Evolutionary conservation across 805 yeast species (phyloP).

Genomic region (Pichia heedii): DNA sequence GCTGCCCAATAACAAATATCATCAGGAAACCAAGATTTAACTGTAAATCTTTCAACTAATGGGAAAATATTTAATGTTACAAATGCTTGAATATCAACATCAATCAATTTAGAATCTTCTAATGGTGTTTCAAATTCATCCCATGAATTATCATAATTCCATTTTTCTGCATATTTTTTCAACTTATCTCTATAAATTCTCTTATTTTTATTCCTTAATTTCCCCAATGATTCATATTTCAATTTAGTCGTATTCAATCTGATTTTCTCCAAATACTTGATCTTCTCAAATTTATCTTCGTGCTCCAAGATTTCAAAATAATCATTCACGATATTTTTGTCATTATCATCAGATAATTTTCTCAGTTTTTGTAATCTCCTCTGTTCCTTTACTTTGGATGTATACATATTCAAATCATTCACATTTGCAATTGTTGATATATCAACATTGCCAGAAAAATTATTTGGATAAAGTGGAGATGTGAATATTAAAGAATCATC

Average conservation of each 20-base stretch:
- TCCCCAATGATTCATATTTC: constrained; percentile 23
- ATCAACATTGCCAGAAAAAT: background rate
- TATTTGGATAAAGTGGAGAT: background rate
- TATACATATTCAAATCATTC: background rate
- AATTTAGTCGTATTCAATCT: constrained; percentile 20
- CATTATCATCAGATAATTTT: constrained; percentile 5
- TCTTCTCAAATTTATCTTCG: constrained; percentile 17
- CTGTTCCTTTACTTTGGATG: background rate
- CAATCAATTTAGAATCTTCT: constrained; percentile 18
- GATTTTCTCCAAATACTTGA: constrained; percentile 22
- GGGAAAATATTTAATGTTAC: constrained; percentile 69
- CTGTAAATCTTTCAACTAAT: constrained; percentile 83
- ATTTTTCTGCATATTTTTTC: constrained; percentile 25
- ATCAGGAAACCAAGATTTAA: constrained; percentile 49
- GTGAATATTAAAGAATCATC: background rate
- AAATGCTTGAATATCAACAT: constrained; percentile 31
- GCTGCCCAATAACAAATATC: constrained; percentile 96
- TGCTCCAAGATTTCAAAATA: constrained; percentile 18
- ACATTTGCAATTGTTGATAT: background rate
- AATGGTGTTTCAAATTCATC: constrained; percentile 24
- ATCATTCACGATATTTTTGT: constrained; percentile 11
- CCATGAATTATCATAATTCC: constrained; percentile 37
- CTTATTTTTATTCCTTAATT: constrained; percentile 21
- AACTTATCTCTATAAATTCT: constrained; percentile 17
- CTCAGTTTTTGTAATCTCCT: constrained; percentile 1